Percentiles rank a stretch among this genome's conserved stretches.
phyloP scores from a whole-genome alignment of 2,329 filamentous ascomycete species.

The Fusarium sp. region DNA sequence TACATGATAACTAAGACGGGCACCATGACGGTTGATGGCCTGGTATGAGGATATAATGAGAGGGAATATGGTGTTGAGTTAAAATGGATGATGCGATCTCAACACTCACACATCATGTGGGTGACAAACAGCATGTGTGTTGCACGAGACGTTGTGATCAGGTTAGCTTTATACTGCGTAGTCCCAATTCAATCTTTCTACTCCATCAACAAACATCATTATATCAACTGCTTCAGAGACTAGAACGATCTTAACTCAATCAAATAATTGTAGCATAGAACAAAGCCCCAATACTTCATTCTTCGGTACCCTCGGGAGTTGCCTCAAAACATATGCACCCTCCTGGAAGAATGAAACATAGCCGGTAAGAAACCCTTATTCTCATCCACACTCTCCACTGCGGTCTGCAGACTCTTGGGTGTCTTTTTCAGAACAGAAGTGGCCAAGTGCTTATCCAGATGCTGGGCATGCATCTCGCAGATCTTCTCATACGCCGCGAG shows the following conservation, averaged over 20 bases:
- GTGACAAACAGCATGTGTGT: too few relatives aligned
- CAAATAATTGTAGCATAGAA: too few relatives aligned
- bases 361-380: slow-evolving; percentile 10
- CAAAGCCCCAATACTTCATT: too few relatives aligned
- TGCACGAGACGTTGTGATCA: too few relatives aligned
- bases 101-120: too few relatives aligned
- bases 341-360: slow-evolving; percentile 10
- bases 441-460: slow-evolving; percentile 4
- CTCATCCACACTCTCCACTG: slow-evolving; percentile 11
- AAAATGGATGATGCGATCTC: too few relatives aligned
- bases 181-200: too few relatives aligned
- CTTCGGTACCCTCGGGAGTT: fast-evolving
- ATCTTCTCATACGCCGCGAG: slow-evolving; percentile 4
- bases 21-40: slow-evolving; percentile 6
- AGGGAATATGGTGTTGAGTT: too few relatives aligned
- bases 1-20: slow-evolving; percentile 59
- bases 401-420: slow-evolving; percentile 1
- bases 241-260: too few relatives aligned
- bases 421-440: slow-evolving; percentile 8
- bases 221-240: too few relatives aligned
- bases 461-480: slow-evolving; percentile 9
- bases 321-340: slow-evolving; percentile 11
- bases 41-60: background rate
- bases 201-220: too few relatives aligned
- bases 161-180: too few relatives aligned